Evolutionary conservation across 148 eudicot species (phyloP), one percentile per base, ranked within the genome.

Genomic region (Nepenthes mirabilis): DNA sequence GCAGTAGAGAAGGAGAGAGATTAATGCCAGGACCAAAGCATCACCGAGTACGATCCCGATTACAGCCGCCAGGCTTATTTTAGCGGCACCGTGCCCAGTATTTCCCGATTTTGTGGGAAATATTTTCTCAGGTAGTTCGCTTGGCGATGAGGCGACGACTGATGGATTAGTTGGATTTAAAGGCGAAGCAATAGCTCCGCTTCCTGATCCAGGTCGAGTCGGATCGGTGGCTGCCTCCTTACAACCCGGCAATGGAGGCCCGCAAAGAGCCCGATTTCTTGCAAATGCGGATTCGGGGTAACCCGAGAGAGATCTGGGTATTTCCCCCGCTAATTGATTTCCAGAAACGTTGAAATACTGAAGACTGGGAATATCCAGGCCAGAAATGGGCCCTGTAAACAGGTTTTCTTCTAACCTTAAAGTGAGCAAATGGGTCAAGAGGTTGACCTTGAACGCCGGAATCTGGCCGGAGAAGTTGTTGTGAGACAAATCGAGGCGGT

Each of bases 401-500:
- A 36, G 23, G 63, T 91, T 91, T 1, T 34, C 54, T 1, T 85
- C 83, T 1, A 91, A 68, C 0, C 84, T 74, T 6, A 91, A 77
- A 10, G 90, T 83, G 6, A 85, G 67, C 33, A 88, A 72, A 67
- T 67, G 86, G 2, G 65, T 57, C 34, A 88, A 9, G 2, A 36
- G 70, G 66, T 58, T 80, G 3, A 85, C 10, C 0, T 13, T 7
- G 23, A 23, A 23, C 1, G 51, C 10, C 9, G 93, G 84, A 14
- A 91, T 68, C 5, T 7, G 23, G 5, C 88, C 86, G 54, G 88
- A 70, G 53, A 91, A 40, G 47, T 51, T 47, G 65, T 91, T 91
- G 58, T 58, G 52, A 5, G 97, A 81, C 59, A 88, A 72, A 63
- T 88, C 97, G 56, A 87, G 83, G 7, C 97, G 85, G 73, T 68